Conservation (phyloP, 2,329 filamentous ascomycete genomes). For the Fusarium falciforme region DNA sequence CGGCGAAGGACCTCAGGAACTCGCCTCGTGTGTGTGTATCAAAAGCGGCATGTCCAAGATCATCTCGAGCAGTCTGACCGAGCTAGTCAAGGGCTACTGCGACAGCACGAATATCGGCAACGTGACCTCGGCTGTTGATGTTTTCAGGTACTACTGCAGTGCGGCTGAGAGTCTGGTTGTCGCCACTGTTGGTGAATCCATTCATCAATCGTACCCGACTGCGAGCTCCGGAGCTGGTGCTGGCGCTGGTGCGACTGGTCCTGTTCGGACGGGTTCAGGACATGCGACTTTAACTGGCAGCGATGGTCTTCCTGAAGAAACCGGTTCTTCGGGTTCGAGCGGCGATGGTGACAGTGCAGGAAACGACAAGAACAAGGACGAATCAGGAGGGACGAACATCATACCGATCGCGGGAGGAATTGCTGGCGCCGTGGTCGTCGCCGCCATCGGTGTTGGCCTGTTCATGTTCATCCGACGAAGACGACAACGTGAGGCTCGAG, state of each 20-base stretch:
- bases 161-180: constrained; percentile 58
- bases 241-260: constrained; percentile 15
- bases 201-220: constrained; percentile 23
- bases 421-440: constrained; percentile 41
- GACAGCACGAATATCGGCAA: constrained; percentile 56
- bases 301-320: neutral
- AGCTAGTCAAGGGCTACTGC: constrained; percentile 58
- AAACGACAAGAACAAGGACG: constrained; percentile 3
- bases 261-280: constrained; percentile 12
- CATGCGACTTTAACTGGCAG: constrained; percentile 21
- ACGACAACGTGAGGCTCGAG: constrained; percentile 41
- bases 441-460: constrained; percentile 44
- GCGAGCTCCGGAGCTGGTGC: constrained; percentile 29
- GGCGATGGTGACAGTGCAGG: neutral
- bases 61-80: constrained; percentile 58
- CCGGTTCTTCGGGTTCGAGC: neutral
- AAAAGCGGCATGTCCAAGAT: constrained; percentile 59
- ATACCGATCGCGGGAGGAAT: constrained; percentile 50
- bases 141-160: constrained; percentile 62
- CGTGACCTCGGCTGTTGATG: constrained; percentile 57
- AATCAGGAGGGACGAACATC: constrained; percentile 36
- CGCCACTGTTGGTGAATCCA: constrained; percentile 55
- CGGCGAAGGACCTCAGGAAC: constrained; percentile 57
- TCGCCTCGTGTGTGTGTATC: constrained; percentile 65
- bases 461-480: constrained; percentile 53